Evolutionary conservation across 371 early-diverging fungal genomes (phyloP).

Genomic region (Massospora cicadina): DNA sequence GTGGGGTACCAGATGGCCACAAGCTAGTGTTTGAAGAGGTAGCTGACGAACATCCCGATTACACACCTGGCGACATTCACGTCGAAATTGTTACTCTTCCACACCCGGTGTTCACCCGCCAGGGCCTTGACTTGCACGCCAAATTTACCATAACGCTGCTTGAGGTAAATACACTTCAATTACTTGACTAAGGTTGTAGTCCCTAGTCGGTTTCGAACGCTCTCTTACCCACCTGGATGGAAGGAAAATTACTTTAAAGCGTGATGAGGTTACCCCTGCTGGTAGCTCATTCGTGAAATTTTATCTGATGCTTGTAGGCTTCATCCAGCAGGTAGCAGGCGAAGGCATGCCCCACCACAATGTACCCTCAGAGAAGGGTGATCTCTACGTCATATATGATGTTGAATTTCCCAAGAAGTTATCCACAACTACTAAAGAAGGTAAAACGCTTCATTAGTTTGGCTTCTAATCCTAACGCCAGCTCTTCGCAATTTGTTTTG

Average conservation of each 20-base stretch:
- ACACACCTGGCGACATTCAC: conserved; percentile 68
- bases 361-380: conserved; percentile 47
- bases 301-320: conserved; percentile 15
- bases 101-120: conserved; percentile 61
- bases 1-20: conserved; percentile 73
- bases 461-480: background rate
- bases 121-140: conserved; percentile 64
- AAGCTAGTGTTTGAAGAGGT: conserved; percentile 72
- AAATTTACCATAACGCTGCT: conserved; percentile 65
- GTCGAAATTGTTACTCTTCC: conserved; percentile 63
- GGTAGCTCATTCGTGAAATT: conserved; percentile 16
- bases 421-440: conserved; percentile 13
- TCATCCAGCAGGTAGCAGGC: conserved; percentile 52
- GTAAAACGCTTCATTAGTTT: conserved; percentile 8
- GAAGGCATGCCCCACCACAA: conserved; percentile 67
- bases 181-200: conserved; percentile 21
- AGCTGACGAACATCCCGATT: conserved; percentile 82
- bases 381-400: conserved; percentile 74
- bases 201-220: conserved; percentile 73
- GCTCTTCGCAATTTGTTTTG: background rate
- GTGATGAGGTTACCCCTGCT: conserved; percentile 40
- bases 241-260: conserved; percentile 35
- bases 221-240: conserved; percentile 71
- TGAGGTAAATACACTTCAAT: conserved; percentile 21
- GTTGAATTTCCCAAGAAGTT: conserved; percentile 59